Evolutionary conservation across 73 alveolate species (phyloP).

Genomic region (Stentor roeselii): DNA sequence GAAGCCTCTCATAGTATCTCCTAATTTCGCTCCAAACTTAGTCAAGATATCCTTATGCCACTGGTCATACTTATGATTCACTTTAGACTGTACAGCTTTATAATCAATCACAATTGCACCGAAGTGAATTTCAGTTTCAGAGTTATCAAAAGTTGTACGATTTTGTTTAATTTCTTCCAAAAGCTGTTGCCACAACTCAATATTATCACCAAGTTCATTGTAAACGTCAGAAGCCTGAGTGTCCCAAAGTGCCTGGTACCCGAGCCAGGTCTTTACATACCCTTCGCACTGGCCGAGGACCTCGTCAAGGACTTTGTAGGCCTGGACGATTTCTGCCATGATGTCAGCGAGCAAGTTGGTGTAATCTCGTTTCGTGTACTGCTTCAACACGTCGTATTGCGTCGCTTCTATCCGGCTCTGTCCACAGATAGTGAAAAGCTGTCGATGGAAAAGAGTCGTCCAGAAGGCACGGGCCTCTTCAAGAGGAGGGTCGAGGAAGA

Average conservation of each 20-base stretch:
- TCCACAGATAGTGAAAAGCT: slow-evolving; percentile 68
- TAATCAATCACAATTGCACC: slow-evolving; percentile 98
- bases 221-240: slow-evolving; percentile 85
- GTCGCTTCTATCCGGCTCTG: slow-evolving; percentile 50
- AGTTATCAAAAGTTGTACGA: slow-evolving; percentile 86
- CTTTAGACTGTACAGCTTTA: slow-evolving; percentile 86
- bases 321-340: slow-evolving; percentile 12
- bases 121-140: slow-evolving; percentile 86
- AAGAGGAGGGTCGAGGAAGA: slow-evolving; percentile 95
- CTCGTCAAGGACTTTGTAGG: slow-evolving; percentile 11
- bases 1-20: slow-evolving; percentile 80
- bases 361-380: slow-evolving; percentile 24
- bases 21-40: slow-evolving; percentile 86
- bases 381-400: slow-evolving; percentile 45
- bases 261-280: slow-evolving; percentile 95
- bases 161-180: slow-evolving; percentile 88
- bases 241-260: slow-evolving; percentile 99
- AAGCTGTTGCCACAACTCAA: slow-evolving; percentile 90
- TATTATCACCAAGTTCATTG: slow-evolving; percentile 86
- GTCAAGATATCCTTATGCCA: slow-evolving; percentile 96
- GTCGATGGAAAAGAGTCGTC: slow-evolving; percentile 89
- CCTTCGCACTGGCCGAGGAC: slow-evolving; percentile 53
- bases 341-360: slow-evolving; percentile 15
- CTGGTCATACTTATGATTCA: slow-evolving; percentile 94
- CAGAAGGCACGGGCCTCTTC: slow-evolving; percentile 95